These are phyloP conservation scores for Colletotrichum nymphaeae DNA, from an alignment of 2,329 filamentous ascomycete species.

Conservation along the genomic window DNA sequence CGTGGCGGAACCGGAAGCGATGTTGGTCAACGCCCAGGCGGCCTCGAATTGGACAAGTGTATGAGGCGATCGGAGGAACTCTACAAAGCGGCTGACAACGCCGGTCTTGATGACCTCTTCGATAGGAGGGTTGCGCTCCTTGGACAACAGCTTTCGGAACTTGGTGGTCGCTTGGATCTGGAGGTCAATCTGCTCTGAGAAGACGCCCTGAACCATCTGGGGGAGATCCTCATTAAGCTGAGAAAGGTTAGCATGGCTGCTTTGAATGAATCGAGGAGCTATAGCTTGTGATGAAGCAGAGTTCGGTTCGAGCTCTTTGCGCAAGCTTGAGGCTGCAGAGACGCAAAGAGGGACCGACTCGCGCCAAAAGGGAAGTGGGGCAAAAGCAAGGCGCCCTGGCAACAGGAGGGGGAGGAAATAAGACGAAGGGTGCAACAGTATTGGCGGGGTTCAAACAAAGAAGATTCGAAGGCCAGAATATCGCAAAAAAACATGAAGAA, in stretches of 20 bases:
- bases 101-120: conserved; percentile 99
- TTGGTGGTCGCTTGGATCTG: conserved; percentile 98
- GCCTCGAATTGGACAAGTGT: conserved; percentile 99
- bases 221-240: conserved; percentile 98
- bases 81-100: conserved; percentile 96
- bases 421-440: conserved; percentile 29
- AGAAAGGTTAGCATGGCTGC: conserved; percentile 42
- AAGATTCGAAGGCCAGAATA: conserved; percentile 7
- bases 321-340: conserved; percentile 8
- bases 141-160: conserved; percentile 97
- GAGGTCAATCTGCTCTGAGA: conserved; percentile 97
- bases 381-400: conserved; percentile 32
- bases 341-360: conserved; percentile 16
- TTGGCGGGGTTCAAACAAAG: conserved; percentile 36
- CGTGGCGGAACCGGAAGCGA: conserved; percentile 94
- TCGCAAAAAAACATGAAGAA: conserved; percentile 25
- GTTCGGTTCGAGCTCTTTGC: neutral
- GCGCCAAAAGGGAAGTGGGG: conserved; percentile 33
- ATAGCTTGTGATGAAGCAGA: neutral
- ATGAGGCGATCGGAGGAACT: conserved; percentile 97
- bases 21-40: conserved; percentile 99
- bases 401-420: conserved; percentile 35
- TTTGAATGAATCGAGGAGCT: neutral
- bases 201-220: conserved; percentile 97
- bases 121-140: conserved; percentile 98